Evolutionary conservation across 305 asterid species (phyloP).

Genomic region (Galium porrigens): DNA sequence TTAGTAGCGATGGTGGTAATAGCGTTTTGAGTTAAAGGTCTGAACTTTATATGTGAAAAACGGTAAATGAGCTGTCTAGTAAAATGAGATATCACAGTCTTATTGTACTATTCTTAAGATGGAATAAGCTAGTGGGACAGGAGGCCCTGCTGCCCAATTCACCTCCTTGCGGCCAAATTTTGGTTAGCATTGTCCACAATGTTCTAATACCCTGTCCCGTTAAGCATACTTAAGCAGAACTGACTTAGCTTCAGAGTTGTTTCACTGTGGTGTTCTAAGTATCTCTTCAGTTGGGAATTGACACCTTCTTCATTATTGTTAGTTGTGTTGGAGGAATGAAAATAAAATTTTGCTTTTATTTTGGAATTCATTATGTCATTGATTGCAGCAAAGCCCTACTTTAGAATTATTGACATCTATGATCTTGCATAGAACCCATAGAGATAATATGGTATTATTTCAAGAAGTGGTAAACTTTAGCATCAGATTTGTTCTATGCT

Average conservation of each 20-base stretch:
- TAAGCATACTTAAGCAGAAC: neutral
- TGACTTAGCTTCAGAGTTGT: neutral
- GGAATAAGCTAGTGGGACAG: neutral
- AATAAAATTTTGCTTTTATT: neutral
- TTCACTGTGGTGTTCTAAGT: neutral
- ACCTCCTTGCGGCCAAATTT: neutral
- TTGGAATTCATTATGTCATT: conserved; percentile 1
- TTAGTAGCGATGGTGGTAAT: neutral
- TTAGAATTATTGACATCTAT: neutral
- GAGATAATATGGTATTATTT: neutral
- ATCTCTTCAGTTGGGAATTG: conserved; percentile 1
- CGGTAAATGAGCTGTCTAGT: neutral
- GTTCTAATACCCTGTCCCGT: neutral
- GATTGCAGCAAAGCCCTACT: neutral
- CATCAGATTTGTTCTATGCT: neutral
- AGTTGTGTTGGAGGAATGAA: neutral
- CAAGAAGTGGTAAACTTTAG: neutral
- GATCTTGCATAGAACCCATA: neutral
- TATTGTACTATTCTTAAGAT: neutral
- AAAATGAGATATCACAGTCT: neutral
- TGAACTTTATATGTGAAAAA: neutral
- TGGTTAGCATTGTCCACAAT: neutral
- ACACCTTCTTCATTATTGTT: neutral
- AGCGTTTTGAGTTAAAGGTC: neutral
- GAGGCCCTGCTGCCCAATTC: neutral